Percentiles rank a stretch among this genome's conserved stretches.
Evolutionary conservation across 164 flowering plant species (phyloP).

Genomic region (Chimonanthus salicifolius): DNA sequence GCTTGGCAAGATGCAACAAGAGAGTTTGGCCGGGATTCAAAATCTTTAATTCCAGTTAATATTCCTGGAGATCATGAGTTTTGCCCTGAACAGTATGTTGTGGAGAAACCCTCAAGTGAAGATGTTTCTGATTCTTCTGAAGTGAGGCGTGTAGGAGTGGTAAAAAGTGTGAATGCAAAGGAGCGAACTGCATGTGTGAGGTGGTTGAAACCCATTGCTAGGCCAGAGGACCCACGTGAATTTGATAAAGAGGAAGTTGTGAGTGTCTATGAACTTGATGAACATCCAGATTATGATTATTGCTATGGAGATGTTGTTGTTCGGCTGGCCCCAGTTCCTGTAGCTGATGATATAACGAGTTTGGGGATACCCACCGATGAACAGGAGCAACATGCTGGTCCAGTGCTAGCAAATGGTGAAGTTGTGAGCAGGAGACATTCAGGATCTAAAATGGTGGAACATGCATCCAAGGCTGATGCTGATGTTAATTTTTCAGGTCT

Average conservation of each 20-base stretch:
- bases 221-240: constrained; percentile 82
- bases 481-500: constrained; percentile 48
- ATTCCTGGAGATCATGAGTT: constrained; percentile 96
- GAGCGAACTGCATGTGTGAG: constrained; percentile 85
- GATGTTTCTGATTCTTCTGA: constrained; percentile 40
- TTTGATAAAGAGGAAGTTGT: constrained; percentile 91
- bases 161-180: constrained; percentile 87
- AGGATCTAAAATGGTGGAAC: constrained; percentile 22
- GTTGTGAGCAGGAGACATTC: constrained; percentile 11
- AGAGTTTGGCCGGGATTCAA: constrained; percentile 46
- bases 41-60: constrained; percentile 71
- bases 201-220: constrained; percentile 81
- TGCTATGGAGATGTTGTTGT: constrained; percentile 96
- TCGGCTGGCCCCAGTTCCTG: constrained; percentile 64
- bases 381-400: constrained; percentile 16
- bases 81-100: constrained; percentile 88
- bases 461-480: constrained; percentile 25
- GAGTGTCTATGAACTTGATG: constrained; percentile 96
- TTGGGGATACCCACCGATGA: constrained; percentile 25
- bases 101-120: constrained; percentile 82
- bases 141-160: constrained; percentile 80
- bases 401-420: constrained; percentile 21
- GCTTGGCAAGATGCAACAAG: constrained; percentile 85
- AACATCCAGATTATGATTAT: constrained; percentile 95
- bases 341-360: constrained; percentile 21